Conservation (phyloP, 768 basidiomycete genomes). For the Pisolithus tinctorius region DNA sequence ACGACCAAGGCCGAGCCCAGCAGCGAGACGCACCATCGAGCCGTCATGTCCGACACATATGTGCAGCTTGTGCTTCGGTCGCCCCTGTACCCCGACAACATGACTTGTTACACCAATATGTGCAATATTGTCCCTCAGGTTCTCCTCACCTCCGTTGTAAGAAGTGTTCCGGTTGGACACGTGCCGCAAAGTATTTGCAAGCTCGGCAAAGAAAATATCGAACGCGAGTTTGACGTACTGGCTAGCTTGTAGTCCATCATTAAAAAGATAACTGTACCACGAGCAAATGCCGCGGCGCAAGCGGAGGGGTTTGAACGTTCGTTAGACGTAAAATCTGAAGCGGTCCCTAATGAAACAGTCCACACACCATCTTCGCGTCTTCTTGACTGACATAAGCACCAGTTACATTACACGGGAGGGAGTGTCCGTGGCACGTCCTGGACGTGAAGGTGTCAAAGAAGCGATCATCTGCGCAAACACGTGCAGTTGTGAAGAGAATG, state of each 20-base stretch:
- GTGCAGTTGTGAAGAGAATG: not conserved
- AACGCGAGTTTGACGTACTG: constrained; percentile 38
- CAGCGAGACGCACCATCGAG: constrained; percentile 35
- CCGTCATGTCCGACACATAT: constrained; percentile 46
- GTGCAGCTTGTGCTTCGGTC: constrained; percentile 29
- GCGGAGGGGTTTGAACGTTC: too few relatives aligned
- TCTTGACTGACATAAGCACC: constrained; percentile 35
- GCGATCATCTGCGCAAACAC: constrained; percentile 33
- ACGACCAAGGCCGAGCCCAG: constrained; percentile 34
- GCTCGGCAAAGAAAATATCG: constrained; percentile 41
- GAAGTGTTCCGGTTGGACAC: constrained; percentile 22
- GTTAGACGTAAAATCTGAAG: not conserved
- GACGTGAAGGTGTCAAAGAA: constrained; percentile 47
- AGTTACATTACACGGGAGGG: constrained; percentile 38
- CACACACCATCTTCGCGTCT: constrained; percentile 42
- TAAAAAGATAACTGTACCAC: constrained; percentile 41
- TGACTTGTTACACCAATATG: not conserved
- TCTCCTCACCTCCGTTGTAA: too few relatives aligned
- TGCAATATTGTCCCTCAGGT: too few relatives aligned
- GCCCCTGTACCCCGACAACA: not conserved
- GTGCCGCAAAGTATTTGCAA: constrained; percentile 33
- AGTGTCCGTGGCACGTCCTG: constrained; percentile 38
- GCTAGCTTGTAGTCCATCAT: constrained; percentile 37
- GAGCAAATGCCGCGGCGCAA: not conserved
- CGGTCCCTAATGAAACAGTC: not conserved